Evolutionary conservation across 2,329 filamentous ascomycete genomes (phyloP), one percentile per base, ranked within the genome.

Genomic region (Coniochaeta prunicola): DNA sequence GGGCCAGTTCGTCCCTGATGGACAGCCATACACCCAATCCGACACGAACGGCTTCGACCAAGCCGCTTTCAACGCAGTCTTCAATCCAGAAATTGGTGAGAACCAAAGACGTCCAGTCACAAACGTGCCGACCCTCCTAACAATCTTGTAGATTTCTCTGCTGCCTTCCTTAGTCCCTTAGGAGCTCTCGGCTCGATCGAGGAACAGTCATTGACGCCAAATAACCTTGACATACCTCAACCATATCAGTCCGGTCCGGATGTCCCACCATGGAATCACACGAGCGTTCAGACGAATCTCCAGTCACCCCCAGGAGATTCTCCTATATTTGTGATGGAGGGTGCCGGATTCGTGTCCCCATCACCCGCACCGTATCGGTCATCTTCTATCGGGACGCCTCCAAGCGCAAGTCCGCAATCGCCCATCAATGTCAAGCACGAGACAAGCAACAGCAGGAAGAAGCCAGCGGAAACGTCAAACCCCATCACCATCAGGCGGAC

Each of bases 191-290:
- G 24, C 17, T 2, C 53, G 30, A 33, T 54, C 53, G 53, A 54
- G 53, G 30, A 54, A 17, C 53, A 33, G 30, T 12, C 19, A 2
- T 31, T 33, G n/a, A 36, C 30, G 17, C 36, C 30, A 3, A 24
- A 34, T 54, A 58, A 74, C 40, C 66, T 79, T 28, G 68, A 69
- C 53, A 74, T 76, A n/a, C 70, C 73, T 7, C 67, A 71, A 38
- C 68, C 70, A 1, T 70, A 74, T 56, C 74, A 74, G 54, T 69
- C 70, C 28, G 66, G 68, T 28, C 64, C 66, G 58, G 68, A 76
- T 57, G 71, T 73, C 19, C 69, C 71, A 5, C 73, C 77, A 36
- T 81, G 79, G 80, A 72, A 73, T 53, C 71, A 73, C 2, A 68
- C 72, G 3, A 71, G 70, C 33, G 63, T 75, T 1, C 68, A 71